Percentiles rank a stretch among this genome's conserved stretches.
These are phyloP conservation scores for Pseudoscleropodium purum DNA, from an alignment of 225 moss, liverwort and hornwort genomes.

Conservation along the genomic window DNA sequence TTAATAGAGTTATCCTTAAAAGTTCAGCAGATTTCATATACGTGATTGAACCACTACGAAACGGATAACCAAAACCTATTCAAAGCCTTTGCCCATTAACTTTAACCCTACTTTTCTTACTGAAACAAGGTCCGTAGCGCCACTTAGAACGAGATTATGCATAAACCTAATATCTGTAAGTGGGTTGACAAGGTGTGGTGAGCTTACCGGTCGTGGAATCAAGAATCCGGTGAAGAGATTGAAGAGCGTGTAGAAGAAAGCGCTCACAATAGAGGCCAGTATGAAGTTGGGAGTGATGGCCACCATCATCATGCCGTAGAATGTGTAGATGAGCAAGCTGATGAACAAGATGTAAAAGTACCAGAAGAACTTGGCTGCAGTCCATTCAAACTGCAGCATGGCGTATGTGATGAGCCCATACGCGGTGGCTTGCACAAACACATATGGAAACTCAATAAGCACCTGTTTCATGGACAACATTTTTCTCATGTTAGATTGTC, in stretches of 20 bases:
- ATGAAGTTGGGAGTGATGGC: slow-evolving; percentile 55
- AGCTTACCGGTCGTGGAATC: slow-evolving; percentile 41
- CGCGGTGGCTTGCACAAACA: slow-evolving; percentile 24
- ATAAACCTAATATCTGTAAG: neutral
- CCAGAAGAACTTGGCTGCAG: slow-evolving; percentile 48
- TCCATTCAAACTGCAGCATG: slow-evolving; percentile 47
- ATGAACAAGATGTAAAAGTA: slow-evolving; percentile 29
- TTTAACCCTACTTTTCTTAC: neutral
- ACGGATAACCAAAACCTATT: neutral
- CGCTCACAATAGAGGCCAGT: slow-evolving; percentile 36
- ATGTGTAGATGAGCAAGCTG: slow-evolving; percentile 43
- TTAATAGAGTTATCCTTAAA: neutral
- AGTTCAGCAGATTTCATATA: neutral
- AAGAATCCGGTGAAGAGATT: slow-evolving; percentile 61
- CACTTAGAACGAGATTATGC: neutral
- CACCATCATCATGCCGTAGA: slow-evolving; percentile 70
- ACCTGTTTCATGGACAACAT: slow-evolving; percentile 18
- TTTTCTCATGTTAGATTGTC: neutral
- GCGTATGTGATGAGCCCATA: slow-evolving; percentile 33
- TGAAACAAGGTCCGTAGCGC: neutral
- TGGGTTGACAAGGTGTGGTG: neutral
- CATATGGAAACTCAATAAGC: slow-evolving; percentile 46
- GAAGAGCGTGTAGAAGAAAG: slow-evolving; percentile 55
- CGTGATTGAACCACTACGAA: neutral
- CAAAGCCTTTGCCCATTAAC: neutral